Evolutionary conservation across 345 rosid species (phyloP).

Genomic region (Eucalyptus decipiens): DNA sequence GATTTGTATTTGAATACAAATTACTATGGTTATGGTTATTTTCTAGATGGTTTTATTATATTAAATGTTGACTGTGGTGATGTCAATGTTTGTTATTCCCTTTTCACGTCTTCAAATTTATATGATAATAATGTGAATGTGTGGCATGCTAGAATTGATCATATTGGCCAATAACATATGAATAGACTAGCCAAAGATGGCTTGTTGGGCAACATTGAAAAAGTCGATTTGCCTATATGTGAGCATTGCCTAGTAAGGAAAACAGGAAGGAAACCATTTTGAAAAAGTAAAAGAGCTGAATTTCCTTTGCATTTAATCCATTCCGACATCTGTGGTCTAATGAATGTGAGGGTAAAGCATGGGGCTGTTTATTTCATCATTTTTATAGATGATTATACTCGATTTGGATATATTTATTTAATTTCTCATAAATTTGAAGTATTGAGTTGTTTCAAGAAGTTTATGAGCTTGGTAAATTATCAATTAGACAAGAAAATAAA

Average conservation of each 20-base stretch:
- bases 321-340: rapidly evolving
- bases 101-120: rapidly evolving
- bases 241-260: rapidly evolving
- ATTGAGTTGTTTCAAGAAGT: rapidly evolving
- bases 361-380: rapidly evolving
- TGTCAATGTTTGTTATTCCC: too few relatives aligned
- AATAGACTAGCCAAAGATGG: rapidly evolving
- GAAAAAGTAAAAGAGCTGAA: rapidly evolving
- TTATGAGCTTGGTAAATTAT: rapidly evolving
- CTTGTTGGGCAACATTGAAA: too few relatives aligned
- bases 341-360: rapidly evolving
- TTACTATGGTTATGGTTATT: too few relatives aligned
- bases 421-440: rapidly evolving
- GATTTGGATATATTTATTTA: rapidly evolving
- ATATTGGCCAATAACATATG: rapidly evolving
- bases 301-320: too few relatives aligned
- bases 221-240: rapidly evolving
- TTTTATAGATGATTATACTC: too few relatives aligned
- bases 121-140: too few relatives aligned
- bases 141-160: too few relatives aligned
- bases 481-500: too few relatives aligned
- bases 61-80: too few relatives aligned
- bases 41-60: too few relatives aligned
- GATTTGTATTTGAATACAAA: too few relatives aligned
- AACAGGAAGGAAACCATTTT: rapidly evolving